Percentiles rank a stretch among this genome's conserved stretches.
Evolutionary conservation across 75 land plant species (phyloP).

Genomic region (Larix kaempferi): DNA sequence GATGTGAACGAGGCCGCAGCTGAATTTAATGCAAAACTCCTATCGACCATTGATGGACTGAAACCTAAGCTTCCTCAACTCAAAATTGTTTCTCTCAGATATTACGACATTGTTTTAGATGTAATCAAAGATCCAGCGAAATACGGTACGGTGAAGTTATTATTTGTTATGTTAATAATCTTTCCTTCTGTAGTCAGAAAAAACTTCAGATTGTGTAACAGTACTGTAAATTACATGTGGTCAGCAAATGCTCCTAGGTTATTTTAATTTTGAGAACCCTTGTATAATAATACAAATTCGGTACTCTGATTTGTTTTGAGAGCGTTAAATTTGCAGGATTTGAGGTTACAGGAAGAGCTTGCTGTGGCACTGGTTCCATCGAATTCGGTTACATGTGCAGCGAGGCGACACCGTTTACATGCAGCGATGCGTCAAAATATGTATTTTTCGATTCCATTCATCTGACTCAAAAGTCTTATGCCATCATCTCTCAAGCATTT

Average conservation of each 20-base stretch:
- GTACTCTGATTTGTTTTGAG: too few relatives aligned
- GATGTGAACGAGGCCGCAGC: constrained; percentile 9
- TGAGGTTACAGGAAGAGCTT: constrained; percentile 13
- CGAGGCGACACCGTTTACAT: neutral
- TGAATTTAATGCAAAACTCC: neutral
- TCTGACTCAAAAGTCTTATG: constrained; percentile 10
- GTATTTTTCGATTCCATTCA: constrained; percentile 35
- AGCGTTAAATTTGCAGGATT: constrained; percentile 25
- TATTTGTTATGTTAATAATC: too few relatives aligned
- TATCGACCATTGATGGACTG: neutral
- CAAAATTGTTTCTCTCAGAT: neutral
- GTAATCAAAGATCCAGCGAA: neutral
- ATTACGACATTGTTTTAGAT: neutral
- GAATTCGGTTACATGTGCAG: constrained; percentile 25
- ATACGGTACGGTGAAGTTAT: constrained; percentile 2
- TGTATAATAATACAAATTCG: too few relatives aligned
- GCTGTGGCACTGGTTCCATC: constrained; percentile 31
- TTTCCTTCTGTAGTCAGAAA: too few relatives aligned
- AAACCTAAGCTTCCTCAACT: neutral
- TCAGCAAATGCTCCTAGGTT: too few relatives aligned
- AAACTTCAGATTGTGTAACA: too few relatives aligned
- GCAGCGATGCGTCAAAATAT: constrained; percentile 16
- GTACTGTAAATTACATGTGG: too few relatives aligned
- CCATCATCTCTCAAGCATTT: neutral
- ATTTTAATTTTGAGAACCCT: too few relatives aligned